Evolutionary conservation across 208 protist genomes (phyloP), one percentile per base, ranked within the genome.

Genomic region (Zelonia costaricensis): DNA sequence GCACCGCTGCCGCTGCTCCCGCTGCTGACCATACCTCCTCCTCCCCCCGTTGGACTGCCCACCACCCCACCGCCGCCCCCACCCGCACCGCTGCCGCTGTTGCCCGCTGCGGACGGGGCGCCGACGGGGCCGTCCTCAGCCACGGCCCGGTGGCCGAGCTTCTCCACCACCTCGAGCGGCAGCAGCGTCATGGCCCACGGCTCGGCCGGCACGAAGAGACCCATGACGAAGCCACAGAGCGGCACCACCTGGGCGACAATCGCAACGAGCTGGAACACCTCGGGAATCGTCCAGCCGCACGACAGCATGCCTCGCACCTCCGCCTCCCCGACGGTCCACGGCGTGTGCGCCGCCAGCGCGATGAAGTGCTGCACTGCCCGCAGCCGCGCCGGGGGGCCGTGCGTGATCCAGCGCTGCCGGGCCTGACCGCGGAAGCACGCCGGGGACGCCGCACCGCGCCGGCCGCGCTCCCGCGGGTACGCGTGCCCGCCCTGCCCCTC

Each of bases 141-240:
- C 25, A 77, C 67, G n/a, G 55, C 55, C 28, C 45, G 56, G 53
- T 80, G 42, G 23, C 63, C 75, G 49, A 76, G 73, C 31, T 52
- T 69, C 36, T 38, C 36, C 18, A 54, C 45, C 59, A 86, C 53
- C 30, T 46, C 64, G 1, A 62, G 48, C 28, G 88, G 85, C 47
- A 95, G 69, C 58, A 88, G 68, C 52, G 77, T 68, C 40, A 63
- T 62, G 15, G 80, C 71, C 74, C 85, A 90, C 51, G 84, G 75
- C 67, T 95, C 86, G 2, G 74, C 77, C 10, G 83, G 76, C 23
- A 95, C 76, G 49, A 82, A 86, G 20, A 95, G 57, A 39, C 88
- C 88, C 82, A 86, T 84, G 27, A 89, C 78, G 58, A 92, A 83
- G 44, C 80, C 80, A 46, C 74, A 87, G 4, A 95, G 63, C 23